Evolutionary conservation across 345 rosid species (phyloP), one percentile per base, ranked within the genome.

Genomic region (Conringia planisiliqua): DNA sequence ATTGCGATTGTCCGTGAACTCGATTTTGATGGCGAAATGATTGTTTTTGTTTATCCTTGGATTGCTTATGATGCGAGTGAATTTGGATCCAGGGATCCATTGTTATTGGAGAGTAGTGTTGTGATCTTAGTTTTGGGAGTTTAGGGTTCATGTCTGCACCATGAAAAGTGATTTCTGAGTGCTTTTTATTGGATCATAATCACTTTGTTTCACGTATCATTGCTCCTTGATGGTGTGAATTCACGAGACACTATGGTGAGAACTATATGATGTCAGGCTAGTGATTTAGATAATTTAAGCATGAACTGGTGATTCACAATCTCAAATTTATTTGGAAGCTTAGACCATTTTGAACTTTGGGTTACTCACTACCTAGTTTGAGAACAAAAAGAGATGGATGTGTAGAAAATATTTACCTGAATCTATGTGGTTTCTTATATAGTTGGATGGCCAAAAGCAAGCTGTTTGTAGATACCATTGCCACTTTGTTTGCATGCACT

Each of bases 101-200:
- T 56, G n/a, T 55, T 14, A 30, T 51, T 17, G 32, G 17, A 32
- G 42, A 3, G 6, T 38, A 38, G 3, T 26, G 13, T 29, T 44
- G 20, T 44, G 40, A 36, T 24, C 4, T 47, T 58, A 36, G 36
- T 22, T 54, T 42, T 30, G 1, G 14, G 56, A 64, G 56, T 63
- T 65, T 65, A 46, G 72, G 72, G 72, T 64, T 62, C 76, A 62
- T 50, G 61, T 5, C 16, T 61, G 6, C n/a, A 38, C 50, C 24
- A n/a, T 61, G 16, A 30, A 18, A 44, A 43, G n/a, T 72, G 60
- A 38, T 36, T 7, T 66, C 8, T 2, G 6, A 13, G 40, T 55
- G 10, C 7, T 66, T 44, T 56, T 66, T 66, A 8, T 17, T 36
- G 60, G 60, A 57, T 64, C 77, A 43, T 32, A 42, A 14, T 7